These are phyloP conservation scores for Podaxis sp. DNA, from an alignment of 768 basidiomycete species.

Conservation along the genomic window DNA sequence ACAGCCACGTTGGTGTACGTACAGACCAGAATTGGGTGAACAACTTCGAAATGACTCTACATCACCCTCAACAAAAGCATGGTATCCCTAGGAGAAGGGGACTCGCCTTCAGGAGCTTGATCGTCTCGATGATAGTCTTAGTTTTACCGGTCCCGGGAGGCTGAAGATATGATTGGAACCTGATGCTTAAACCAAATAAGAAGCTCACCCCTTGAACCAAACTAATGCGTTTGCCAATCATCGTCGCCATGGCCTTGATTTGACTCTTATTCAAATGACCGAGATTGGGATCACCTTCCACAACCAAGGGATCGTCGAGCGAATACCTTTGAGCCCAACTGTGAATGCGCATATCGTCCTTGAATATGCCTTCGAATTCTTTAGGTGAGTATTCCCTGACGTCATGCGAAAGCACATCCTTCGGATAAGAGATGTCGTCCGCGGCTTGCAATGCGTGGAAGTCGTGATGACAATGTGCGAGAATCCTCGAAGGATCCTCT, in stretches of 20 bases:
- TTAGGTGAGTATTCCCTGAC: conserved; percentile 3
- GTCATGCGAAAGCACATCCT: conserved; percentile 11
- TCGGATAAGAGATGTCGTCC: conserved; percentile 12
- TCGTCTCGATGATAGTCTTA: conserved; percentile 82
- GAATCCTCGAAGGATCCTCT: conserved; percentile 14
- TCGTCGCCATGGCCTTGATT: conserved; percentile 75
- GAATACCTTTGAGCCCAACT: conserved; percentile 80
- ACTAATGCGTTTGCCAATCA: conserved; percentile 76
- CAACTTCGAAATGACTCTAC: conserved; percentile 73
- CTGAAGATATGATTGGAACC: conserved; percentile 29
- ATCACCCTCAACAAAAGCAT: not conserved
- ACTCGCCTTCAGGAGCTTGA: conserved; percentile 71
- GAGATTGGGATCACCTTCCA: conserved; percentile 78
- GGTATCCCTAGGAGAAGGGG: not conserved
- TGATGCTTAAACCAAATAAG: not conserved
- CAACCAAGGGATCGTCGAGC: conserved; percentile 46
- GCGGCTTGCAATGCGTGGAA: conserved; percentile 15
- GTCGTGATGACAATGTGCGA: not conserved
- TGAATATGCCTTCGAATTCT: conserved; percentile 49
- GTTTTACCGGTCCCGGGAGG: conserved; percentile 95
- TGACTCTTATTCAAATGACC: conserved; percentile 70
- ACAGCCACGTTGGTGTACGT: conserved; percentile 94
- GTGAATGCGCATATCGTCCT: conserved; percentile 68
- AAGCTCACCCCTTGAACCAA: conserved; percentile 80
- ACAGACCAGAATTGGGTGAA: conserved; percentile 84